Percentiles rank a stretch among this genome's conserved stretches.
These are phyloP conservation scores for Candida manassasensis DNA, from an alignment of 805 yeast genomes.

Conservation along the genomic window DNA sequence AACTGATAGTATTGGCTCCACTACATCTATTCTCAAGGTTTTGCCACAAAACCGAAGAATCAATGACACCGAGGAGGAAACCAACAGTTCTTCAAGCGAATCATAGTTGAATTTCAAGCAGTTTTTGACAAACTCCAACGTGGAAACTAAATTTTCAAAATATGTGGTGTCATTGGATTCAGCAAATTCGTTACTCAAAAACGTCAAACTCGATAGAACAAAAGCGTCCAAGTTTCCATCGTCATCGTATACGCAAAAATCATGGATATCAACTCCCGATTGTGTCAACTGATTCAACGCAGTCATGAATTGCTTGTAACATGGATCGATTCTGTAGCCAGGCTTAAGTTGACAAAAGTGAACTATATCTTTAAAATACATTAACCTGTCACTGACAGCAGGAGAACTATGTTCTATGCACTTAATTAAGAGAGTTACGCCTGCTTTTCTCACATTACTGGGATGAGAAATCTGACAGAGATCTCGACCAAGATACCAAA, in stretches of 20 bases:
- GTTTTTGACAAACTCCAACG: slow-evolving; percentile 34
- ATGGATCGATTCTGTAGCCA: slow-evolving; percentile 37
- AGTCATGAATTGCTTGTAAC: slow-evolving; percentile 45
- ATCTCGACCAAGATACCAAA: slow-evolving; percentile 67
- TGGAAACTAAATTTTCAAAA: slow-evolving; percentile 12
- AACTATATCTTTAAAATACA: slow-evolving; percentile 59
- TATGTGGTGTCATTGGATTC: slow-evolving; percentile 4
- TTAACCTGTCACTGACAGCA: slow-evolving; percentile 40
- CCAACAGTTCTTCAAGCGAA: slow-evolving; percentile 36
- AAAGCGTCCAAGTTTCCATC: slow-evolving; percentile 19
- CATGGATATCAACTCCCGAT: slow-evolving; percentile 50
- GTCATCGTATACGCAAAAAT: slow-evolving; percentile 42
- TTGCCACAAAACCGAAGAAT: slow-evolving; percentile 34
- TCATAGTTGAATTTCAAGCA: slow-evolving; percentile 47
- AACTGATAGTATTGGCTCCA: slow-evolving; percentile 36
- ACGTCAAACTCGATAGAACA: slow-evolving; percentile 10
- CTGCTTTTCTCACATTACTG: slow-evolving; percentile 31
- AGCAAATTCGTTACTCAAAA: slow-evolving; percentile 5
- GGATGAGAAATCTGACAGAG: slow-evolving; percentile 32
- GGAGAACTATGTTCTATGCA: slow-evolving; percentile 57
- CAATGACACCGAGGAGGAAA: slow-evolving; percentile 25
- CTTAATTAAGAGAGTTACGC: slow-evolving; percentile 47
- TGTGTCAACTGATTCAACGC: slow-evolving; percentile 47
- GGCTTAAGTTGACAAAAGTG: slow-evolving; percentile 32
- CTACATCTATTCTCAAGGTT: slow-evolving; percentile 34